Base-by-base conservation (phyloP, 371 early-diverging fungal genomes). In the Cokeromyces recurvatus region DNA sequence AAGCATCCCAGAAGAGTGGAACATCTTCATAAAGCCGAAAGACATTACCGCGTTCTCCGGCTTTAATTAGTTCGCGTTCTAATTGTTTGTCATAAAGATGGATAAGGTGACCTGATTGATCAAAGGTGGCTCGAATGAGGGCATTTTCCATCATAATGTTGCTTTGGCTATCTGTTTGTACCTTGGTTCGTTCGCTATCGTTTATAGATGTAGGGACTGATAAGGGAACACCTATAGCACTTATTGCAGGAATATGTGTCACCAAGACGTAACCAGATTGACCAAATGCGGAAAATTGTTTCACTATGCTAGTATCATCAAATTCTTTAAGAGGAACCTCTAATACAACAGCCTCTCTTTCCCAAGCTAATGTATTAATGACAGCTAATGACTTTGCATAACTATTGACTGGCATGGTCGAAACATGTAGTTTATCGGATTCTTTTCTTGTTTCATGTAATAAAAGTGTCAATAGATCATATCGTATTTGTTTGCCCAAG, bases 331-430 rank as follows among this genome's bases (percentile, higher is more conserved):
- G 39, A n/a, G 84, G 81, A 0, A 90, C 78, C 29, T 85, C 84
- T 2, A 94, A 60, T 11, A 93, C 11, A 29, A 29, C 68, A 27
- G 85, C 83, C 0, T 77, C 66, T 16, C 92, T 78, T 14, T 71
- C 55, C 95, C 95, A 96, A 6, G 79, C 61, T 1, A 90, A 69
- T 0, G 92, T 78, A 64, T 95, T 96, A 59, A 92, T 75, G 3
- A 87, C 78, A 10, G 79, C 61, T n/a, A 86, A 50, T 7, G 66
- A 74, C 60, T 55, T 51, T 12, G 38, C 3, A 6, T 7, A n/a
- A n/a, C n/a, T n/a, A n/a, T n/a, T n/a, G n/a, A n/a, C n/a, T n/a
- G n/a, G n/a, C n/a, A n/a, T n/a, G n/a, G n/a, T n/a, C n/a, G n/a
- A n/a, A n/a, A n/a, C n/a, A n/a, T n/a, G n/a, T n/a, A n/a, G n/a